Conservation (phyloP, 768 basidiomycete genomes). For the Lactifluus echinatus region DNA sequence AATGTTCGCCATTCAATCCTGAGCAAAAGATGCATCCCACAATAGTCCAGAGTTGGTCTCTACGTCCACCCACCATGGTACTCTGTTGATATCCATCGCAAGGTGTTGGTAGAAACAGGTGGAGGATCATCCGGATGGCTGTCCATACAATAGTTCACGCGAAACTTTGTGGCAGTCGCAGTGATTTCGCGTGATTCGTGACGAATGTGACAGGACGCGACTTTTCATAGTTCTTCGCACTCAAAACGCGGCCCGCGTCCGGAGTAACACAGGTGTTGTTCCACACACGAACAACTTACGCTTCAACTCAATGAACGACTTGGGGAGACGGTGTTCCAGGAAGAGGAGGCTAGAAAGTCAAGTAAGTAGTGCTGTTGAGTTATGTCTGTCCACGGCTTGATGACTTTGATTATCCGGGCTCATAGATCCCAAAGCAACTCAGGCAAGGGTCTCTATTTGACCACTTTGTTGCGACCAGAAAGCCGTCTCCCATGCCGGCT, state of each 20-base stretch:
- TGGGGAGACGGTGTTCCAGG: neutral
- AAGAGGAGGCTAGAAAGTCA: neutral
- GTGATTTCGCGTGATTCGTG: neutral
- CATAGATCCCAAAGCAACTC: neutral
- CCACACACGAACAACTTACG: neutral
- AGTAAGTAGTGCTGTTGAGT: neutral
- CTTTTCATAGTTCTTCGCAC: neutral
- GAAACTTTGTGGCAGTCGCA: no score
- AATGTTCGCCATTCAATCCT: constrained; percentile 54
- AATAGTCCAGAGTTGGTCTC: neutral
- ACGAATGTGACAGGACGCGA: neutral
- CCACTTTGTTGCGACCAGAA: constrained; percentile 5
- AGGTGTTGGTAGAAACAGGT: constrained; percentile 4
- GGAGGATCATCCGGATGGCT: constrained; percentile 1
- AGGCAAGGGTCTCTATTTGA: constrained; percentile 26
- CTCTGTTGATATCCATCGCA: constrained; percentile 33
- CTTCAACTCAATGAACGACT: neutral
- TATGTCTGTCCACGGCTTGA: neutral
- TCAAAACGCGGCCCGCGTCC: neutral
- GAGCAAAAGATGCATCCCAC: neutral
- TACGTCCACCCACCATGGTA: constrained; percentile 26
- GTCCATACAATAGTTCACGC: neutral
- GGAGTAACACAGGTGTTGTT: neutral
- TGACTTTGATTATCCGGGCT: neutral
- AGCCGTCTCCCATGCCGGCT: neutral